Evolutionary conservation across 2,329 filamentous ascomycete species (phyloP).

Genomic region (Colletotrichum euphorbiae): DNA sequence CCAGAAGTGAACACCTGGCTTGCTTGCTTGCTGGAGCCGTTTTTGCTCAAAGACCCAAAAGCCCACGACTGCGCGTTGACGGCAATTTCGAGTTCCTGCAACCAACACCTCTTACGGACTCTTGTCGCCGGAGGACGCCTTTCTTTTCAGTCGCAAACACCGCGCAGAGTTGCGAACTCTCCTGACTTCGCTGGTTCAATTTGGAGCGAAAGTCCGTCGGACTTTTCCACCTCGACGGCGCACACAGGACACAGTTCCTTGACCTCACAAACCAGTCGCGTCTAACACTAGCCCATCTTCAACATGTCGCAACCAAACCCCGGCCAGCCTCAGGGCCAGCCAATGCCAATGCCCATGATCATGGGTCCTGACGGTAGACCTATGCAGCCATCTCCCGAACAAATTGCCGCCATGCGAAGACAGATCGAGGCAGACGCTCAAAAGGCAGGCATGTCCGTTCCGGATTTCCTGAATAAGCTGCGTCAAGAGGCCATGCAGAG

Average conservation of each 20-base stretch:
- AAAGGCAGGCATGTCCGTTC: conserved; percentile 85
- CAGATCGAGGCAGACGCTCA: conserved; percentile 85
- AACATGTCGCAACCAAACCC: conserved; percentile 28
- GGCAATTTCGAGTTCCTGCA: conserved; percentile 13
- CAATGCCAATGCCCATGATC: conserved; percentile 49
- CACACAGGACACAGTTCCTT: conserved; percentile 14
- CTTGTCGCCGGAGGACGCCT: conserved; percentile 13
- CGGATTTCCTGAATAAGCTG: conserved; percentile 81
- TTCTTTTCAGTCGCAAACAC: conserved; percentile 1
- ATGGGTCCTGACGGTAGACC: conserved; percentile 45
- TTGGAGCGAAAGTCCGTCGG: not conserved
- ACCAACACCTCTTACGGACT: conserved; percentile 6
- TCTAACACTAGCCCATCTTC: conserved; percentile 10
- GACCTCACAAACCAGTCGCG: conserved; percentile 14
- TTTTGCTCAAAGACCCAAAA: conserved; percentile 27
- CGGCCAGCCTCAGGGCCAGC: not conserved
- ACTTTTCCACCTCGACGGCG: conserved; percentile 10
- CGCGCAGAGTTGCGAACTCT: too few species aligned
- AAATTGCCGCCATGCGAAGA: conserved; percentile 85
- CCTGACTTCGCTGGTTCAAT: too few species aligned
- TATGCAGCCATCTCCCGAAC: conserved; percentile 72
- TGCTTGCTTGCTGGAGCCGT: conserved; percentile 37
- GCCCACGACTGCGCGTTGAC: conserved; percentile 28
- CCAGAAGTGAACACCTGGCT: conserved; percentile 42
- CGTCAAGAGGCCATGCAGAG: conserved; percentile 66